These are phyloP conservation scores for Fusarium sp. DNA, from an alignment of 2,329 filamentous ascomycete genomes.

Conservation along the genomic window DNA sequence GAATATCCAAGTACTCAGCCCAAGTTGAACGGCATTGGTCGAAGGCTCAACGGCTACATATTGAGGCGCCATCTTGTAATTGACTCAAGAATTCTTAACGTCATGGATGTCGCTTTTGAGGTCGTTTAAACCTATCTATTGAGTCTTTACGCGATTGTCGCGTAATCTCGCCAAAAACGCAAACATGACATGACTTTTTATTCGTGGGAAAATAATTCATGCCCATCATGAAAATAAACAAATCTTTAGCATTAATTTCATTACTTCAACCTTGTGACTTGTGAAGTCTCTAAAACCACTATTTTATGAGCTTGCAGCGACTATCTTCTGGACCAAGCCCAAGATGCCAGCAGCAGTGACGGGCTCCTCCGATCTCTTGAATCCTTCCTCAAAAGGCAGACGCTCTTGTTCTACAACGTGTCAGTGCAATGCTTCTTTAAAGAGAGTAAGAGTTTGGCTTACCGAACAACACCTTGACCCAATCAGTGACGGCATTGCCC, in stretches of 20 bases:
- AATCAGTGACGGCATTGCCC: conserved; percentile 34
- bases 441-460: background rate
- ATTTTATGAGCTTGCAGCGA: conserved; percentile 14
- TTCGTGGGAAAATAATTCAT: background rate
- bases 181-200: background rate
- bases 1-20: too few species aligned
- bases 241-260: too few species aligned
- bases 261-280: too few species aligned
- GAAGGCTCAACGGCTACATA: background rate
- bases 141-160: background rate
- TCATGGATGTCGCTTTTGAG: background rate
- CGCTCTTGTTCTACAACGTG: conserved; percentile 30
- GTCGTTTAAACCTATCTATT: background rate
- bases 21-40: background rate
- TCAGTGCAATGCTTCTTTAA: too few species aligned
- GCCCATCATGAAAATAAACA: background rate
- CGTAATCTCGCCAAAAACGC: background rate
- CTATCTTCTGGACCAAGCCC: conserved; percentile 29
- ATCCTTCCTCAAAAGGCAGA: conserved; percentile 34
- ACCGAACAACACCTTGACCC: conserved; percentile 39
- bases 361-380: conserved; percentile 22
- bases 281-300: too few species aligned
- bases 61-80: background rate
- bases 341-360: conserved; percentile 33
- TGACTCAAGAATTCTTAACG: background rate